A percentile compares a stretch with the other conserved stretches of the same genome.
Evolutionary conservation across 257 asterid genomes (phyloP).

Genomic region (Solanum virginianum): DNA sequence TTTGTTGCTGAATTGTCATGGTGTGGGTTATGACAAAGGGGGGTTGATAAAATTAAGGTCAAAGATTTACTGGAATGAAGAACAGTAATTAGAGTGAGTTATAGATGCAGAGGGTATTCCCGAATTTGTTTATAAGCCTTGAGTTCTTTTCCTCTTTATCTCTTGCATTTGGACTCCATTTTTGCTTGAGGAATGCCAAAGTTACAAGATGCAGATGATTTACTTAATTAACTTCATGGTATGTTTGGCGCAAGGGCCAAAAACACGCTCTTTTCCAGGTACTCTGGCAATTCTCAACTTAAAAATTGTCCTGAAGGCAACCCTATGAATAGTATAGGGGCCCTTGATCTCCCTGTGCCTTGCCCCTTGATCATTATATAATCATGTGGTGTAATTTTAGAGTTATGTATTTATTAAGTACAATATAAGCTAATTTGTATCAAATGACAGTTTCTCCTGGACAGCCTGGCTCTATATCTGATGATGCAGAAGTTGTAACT

Average conservation of each 20-base stretch:
- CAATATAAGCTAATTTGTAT: neutral
- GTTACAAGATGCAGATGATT: neutral
- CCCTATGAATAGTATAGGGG: neutral
- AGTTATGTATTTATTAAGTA: neutral
- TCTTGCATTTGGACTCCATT: neutral
- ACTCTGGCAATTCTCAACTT: neutral
- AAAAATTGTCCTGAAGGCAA: neutral
- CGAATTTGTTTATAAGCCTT: neutral
- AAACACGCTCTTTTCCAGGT: neutral
- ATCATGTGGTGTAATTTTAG: neutral
- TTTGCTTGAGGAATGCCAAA: neutral
- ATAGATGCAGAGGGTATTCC: neutral
- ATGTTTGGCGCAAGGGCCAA: neutral
- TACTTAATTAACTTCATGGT: neutral
- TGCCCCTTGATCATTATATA: neutral
- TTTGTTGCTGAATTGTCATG: neutral
- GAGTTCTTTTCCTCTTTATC: neutral
- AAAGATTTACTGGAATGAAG: neutral
- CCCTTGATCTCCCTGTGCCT: neutral
- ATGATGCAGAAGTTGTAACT: conserved; percentile 78
- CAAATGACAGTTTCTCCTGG: conserved; percentile 78
- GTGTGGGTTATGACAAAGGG: neutral
- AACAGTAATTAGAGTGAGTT: neutral
- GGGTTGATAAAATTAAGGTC: neutral
- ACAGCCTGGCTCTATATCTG: conserved; percentile 82